Evolutionary conservation across 441 rosid species (phyloP).

Genomic region (Flueggea neowawraea): DNA sequence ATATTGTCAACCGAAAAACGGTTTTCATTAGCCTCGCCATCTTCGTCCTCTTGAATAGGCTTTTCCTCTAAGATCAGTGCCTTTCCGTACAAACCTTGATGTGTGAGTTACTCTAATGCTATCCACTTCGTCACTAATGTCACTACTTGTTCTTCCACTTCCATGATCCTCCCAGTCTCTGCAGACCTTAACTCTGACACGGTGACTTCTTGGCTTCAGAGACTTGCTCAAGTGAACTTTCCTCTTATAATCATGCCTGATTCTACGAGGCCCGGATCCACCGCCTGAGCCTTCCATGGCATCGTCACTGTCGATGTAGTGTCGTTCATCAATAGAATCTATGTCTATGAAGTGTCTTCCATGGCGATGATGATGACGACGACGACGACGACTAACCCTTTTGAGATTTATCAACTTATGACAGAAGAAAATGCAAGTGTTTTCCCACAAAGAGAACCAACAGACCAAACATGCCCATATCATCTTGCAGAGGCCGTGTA

Average conservation of each 20-base stretch:
- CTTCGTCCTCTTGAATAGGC: conserved; percentile 5
- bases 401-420: conserved; percentile 18
- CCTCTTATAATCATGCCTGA: conserved; percentile 7
- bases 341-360: conserved; percentile 10
- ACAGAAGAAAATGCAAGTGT: conserved; percentile 33
- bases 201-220: conserved; percentile 39
- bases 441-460: conserved; percentile 34
- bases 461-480: conserved; percentile 30
- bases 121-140: conserved; percentile 6
- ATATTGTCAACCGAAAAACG: neutral
- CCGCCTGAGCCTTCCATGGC: no score
- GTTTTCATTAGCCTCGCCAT: conserved; percentile 5
- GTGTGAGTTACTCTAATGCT: conserved; percentile 36
- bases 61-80: conserved; percentile 17
- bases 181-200: conserved; percentile 30
- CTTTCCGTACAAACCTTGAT: conserved; percentile 39
- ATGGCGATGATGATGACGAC: conserved; percentile 5
- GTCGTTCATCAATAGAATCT: neutral
- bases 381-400: conserved; percentile 11
- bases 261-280: conserved; percentile 3
- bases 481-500: conserved; percentile 33
- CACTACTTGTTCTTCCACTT: neutral
- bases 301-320: no score
- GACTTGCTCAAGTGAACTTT: conserved; percentile 35
- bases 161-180: conserved; percentile 21